Evolutionary conservation across 2,329 filamentous ascomycete species (phyloP).

Genomic region (Fusarium fracticaudum): DNA sequence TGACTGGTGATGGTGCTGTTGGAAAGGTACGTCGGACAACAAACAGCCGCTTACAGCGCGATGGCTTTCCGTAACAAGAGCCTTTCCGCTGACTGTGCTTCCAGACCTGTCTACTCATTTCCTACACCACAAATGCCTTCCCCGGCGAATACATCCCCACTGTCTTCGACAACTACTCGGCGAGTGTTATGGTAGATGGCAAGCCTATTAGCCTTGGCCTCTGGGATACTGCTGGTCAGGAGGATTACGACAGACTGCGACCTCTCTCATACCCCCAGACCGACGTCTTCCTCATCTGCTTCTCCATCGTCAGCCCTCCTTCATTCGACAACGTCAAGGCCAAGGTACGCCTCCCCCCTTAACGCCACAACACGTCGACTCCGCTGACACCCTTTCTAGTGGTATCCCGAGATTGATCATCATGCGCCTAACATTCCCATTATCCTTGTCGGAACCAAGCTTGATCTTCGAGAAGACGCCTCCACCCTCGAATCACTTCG

Average conservation of each 20-base stretch:
- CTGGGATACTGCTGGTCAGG: constrained; percentile 98
- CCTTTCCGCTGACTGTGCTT: constrained; percentile 44
- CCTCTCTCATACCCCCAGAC: constrained; percentile 98
- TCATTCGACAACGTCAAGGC: constrained; percentile 99
- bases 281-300: constrained; percentile 98
- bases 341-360: constrained; percentile 73
- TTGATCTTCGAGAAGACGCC: constrained; percentile 91
- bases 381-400: constrained; percentile 62
- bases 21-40: constrained; percentile 76
- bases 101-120: constrained; percentile 98
- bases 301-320: constrained; percentile 96
- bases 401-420: constrained; percentile 97
- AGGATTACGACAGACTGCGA: constrained; percentile 95
- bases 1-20: constrained; percentile 98
- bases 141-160: constrained; percentile 99
- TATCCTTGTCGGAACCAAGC: constrained; percentile 96
- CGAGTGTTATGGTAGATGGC: constrained; percentile 98
- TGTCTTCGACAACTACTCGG: constrained; percentile 99
- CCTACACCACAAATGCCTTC: constrained; percentile 99
- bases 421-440: constrained; percentile 96
- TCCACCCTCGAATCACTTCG: constrained; percentile 83
- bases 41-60: background rate
- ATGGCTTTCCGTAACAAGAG: background rate
- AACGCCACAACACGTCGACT: background rate
- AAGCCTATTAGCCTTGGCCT: constrained; percentile 96